Percentiles rank a stretch among this genome's conserved stretches.
Evolutionary conservation across 495 filamentous ascomycete genomes (phyloP).

Genomic region (Penicillium bovifimosum): DNA sequence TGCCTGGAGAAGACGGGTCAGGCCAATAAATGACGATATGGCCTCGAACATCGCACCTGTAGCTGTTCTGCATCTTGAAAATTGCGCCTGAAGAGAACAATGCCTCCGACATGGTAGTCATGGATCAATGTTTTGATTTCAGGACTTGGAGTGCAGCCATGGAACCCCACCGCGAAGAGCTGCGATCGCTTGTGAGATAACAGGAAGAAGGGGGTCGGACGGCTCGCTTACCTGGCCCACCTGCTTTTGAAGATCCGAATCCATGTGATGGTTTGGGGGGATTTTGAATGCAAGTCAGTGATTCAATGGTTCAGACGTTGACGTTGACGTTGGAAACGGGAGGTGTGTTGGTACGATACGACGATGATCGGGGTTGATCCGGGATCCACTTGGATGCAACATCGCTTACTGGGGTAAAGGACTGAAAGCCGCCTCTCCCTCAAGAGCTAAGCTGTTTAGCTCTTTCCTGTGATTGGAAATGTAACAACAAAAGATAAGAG

Average conservation of each 20-base stretch:
- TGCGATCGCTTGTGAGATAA: slow-evolving; percentile 15
- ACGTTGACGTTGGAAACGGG: not conserved
- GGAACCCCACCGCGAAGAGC: slow-evolving; percentile 49
- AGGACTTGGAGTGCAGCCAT: slow-evolving; percentile 37
- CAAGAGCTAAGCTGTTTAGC: not conserved
- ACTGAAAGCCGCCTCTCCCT: too few relatives aligned
- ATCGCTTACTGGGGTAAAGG: not conserved
- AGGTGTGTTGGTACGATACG: too few relatives aligned
- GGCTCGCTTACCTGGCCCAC: slow-evolving; percentile 27
- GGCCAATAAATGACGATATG: not conserved
- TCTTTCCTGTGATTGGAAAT: not conserved
- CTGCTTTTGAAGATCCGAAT: slow-evolving; percentile 27
- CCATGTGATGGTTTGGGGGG: slow-evolving; percentile 9
- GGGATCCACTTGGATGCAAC: not conserved
- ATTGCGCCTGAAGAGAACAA: slow-evolving; percentile 46
- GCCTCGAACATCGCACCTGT: slow-evolving; percentile 20
- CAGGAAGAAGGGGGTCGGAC: not conserved
- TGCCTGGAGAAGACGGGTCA: slow-evolving; percentile 16
- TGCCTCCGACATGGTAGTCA: slow-evolving; percentile 41
- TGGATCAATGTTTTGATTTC: slow-evolving; percentile 45
- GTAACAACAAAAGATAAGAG: not conserved
- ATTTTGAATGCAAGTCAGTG: not conserved
- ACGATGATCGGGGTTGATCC: not conserved
- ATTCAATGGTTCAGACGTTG: not conserved
- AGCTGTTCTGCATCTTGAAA: slow-evolving; percentile 37